phyloP scores from a whole-genome alignment of 2,329 filamentous ascomycete species.

The Cordyceps militaris region DNA sequence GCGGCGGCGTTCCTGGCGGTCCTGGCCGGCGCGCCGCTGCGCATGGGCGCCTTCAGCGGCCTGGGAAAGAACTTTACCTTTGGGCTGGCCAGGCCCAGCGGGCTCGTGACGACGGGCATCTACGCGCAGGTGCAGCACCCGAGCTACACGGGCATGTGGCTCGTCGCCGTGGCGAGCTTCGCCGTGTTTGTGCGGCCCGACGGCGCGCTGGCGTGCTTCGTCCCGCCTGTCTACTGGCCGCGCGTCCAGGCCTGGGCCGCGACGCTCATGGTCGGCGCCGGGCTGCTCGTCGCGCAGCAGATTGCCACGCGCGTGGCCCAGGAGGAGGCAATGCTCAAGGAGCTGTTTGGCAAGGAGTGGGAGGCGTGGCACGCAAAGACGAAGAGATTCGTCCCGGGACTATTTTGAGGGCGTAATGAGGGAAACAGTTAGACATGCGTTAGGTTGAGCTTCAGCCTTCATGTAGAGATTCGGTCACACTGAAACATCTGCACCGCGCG shows the following conservation, averaged over 20 bases:
- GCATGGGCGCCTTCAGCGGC: slow-evolving; percentile 32
- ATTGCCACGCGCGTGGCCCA: neutral
- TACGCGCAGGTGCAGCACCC: slow-evolving; percentile 46
- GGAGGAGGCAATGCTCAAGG: slow-evolving; percentile 11
- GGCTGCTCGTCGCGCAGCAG: neutral
- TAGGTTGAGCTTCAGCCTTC: neutral
- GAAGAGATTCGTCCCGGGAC: neutral
- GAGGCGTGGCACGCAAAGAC: slow-evolving; percentile 9
- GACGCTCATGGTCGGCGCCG: neutral
- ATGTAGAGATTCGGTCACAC: neutral
- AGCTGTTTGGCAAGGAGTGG: slow-evolving; percentile 11
- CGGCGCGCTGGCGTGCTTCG: neutral
- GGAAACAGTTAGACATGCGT: neutral
- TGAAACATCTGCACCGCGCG: too few relatives aligned
- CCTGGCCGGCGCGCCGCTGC: slow-evolving; percentile 25
- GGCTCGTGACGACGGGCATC: slow-evolving; percentile 38
- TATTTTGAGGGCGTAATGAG: neutral
- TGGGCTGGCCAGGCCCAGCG: slow-evolving; percentile 37
- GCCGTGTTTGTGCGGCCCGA: slow-evolving; percentile 27
- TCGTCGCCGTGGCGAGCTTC: slow-evolving; percentile 27
- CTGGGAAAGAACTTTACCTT: slow-evolving; percentile 50
- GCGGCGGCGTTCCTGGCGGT: slow-evolving; percentile 11
- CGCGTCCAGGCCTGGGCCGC: neutral
- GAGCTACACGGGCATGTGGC: slow-evolving; percentile 39
- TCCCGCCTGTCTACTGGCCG: neutral